Evolutionary conservation across 495 filamentous ascomycete species (phyloP), one percentile per base, ranked within the genome.

Genomic region (Barbatosphaeria neglecta): DNA sequence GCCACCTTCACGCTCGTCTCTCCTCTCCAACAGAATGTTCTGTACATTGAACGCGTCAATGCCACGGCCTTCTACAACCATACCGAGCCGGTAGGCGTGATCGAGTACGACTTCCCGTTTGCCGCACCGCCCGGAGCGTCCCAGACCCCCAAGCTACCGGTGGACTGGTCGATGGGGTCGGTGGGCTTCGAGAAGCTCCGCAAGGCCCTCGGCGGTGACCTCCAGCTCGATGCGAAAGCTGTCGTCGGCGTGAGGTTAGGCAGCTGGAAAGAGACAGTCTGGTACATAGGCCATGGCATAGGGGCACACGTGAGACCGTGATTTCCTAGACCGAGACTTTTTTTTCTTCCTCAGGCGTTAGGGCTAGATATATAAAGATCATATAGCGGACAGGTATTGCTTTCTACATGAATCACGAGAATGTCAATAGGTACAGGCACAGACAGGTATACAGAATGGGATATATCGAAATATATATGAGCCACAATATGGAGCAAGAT

Each of bases 11-110:
- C 78, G 0, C 71, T 98, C 28, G 70, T 76, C 37, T 95, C 90
- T 2, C 92, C 92, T 0, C 69, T 95, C 3, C 64, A 67, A 37
- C 65, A 79, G 46, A 83, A 81, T 17, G 84, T 75, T 1, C 60
- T 98, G 17, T 83, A 75, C 48, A 72, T 98, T 52, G 83, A 86
- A 17, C 74, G 67, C 35, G 69, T 98, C 46, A 80, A 95, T 54
- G 92, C 89, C 16, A 88, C 83, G 1, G 86, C 92, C 0, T 81
- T 79, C 50, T 92, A 96, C 52, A 84, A 90, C 49, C 72, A 87
- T 44, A 82, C 81, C 18, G 77, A 89, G 20, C 75, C 80, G 7
- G 67, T 94, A 0, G 92, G 90, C 10, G 66, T 68, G 15, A 95
- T 96, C 49, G 48, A 78, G 15, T 87, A 90, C 55, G 70, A 82